Conservation (phyloP, 1,139 yeast genomes). For the Pichia sp. region DNA sequence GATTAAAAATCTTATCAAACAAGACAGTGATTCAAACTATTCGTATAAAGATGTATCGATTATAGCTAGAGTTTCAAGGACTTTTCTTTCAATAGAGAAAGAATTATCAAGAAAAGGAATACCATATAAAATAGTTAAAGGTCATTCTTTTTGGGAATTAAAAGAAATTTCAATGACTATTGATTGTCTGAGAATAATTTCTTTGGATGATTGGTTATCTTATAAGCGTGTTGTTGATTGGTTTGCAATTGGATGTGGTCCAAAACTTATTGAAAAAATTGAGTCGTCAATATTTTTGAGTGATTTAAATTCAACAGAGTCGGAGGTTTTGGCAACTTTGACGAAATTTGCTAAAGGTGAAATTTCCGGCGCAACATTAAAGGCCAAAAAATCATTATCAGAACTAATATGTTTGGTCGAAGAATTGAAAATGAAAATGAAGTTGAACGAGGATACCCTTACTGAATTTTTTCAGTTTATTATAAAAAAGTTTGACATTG, state of each 20-base stretch:
- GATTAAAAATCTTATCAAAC: conserved; percentile 3
- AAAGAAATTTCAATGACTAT: conserved; percentile 59
- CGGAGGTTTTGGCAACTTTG: conserved; percentile 9
- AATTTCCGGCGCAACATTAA: conserved; percentile 15
- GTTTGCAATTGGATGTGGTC: conserved; percentile 73
- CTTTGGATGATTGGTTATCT: conserved; percentile 58
- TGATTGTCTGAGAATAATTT: conserved; percentile 57
- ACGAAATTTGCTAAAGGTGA: conserved; percentile 12
- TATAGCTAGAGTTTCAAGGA: conserved; percentile 49
- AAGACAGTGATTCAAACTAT: conserved; percentile 28
- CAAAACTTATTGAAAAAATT: conserved; percentile 41
- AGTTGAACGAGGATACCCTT: background rate
- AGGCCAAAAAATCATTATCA: conserved; percentile 22
- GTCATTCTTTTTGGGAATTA: conserved; percentile 75
- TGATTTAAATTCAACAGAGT: conserved; percentile 11
- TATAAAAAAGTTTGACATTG: conserved; percentile 7
- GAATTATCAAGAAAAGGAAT: conserved; percentile 48
- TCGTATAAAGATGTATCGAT: conserved; percentile 59
- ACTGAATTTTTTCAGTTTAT: conserved; percentile 1
- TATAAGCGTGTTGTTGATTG: conserved; percentile 48
- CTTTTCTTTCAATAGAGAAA: conserved; percentile 57
- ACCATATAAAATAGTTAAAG: conserved; percentile 64
- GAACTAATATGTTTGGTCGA: conserved; percentile 32
- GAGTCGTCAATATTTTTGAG: conserved; percentile 19
- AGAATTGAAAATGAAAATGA: conserved; percentile 1